Base-by-base conservation (phyloP, 1,284 basidiomycete species). In the Phaffia rhodozyma region DNA sequence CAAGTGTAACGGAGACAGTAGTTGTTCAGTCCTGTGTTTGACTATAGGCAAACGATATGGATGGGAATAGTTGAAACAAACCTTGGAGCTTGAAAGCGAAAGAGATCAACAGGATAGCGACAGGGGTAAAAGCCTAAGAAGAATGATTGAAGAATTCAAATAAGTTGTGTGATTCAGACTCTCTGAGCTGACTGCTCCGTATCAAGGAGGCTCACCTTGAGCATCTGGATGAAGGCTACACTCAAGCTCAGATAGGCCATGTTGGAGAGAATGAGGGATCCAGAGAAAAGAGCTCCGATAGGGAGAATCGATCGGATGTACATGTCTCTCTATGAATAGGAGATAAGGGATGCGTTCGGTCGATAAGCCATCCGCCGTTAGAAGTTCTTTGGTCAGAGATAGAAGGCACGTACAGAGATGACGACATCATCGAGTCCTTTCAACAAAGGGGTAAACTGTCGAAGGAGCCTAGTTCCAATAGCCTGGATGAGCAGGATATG, bases 191-290 rank as follows among this genome's bases (percentile, higher is more conserved):
- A 11, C 38, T 43, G 16, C 7, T 43, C 2, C 16, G 13, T 43
- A 51, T 52, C 27, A 67, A 57, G 55, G 60, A 52, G 32, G 23
- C 72, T 65, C 64, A 86, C 89, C 84, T 96, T 96, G 78, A 97
- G 86, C 93, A 97, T 97, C 75, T 97, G 93, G 69, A 97, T 96
- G 77, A 93, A 97, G 1, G 89, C 84, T 34, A 97, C 89, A 67
- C 84, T 86, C 63, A 97, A 83, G 67, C 91, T 86, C 47, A 97
- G 84, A 75, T 97, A 97, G 20, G 93, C 91, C 62, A 89, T 92
- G 79, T 97, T 97, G 77, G 86, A 89, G 63, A 94, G 80, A 71
- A 97, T 91, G 66, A 97, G 84, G 68, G 86, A 91, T 29, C 85
- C 91, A 25, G 87, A 89, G 80, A 97, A 96, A 67, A 97, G 84